phyloP scores from a whole-genome alignment of 2,329 filamentous ascomycete species.

The Lachnellula hyalina region DNA sequence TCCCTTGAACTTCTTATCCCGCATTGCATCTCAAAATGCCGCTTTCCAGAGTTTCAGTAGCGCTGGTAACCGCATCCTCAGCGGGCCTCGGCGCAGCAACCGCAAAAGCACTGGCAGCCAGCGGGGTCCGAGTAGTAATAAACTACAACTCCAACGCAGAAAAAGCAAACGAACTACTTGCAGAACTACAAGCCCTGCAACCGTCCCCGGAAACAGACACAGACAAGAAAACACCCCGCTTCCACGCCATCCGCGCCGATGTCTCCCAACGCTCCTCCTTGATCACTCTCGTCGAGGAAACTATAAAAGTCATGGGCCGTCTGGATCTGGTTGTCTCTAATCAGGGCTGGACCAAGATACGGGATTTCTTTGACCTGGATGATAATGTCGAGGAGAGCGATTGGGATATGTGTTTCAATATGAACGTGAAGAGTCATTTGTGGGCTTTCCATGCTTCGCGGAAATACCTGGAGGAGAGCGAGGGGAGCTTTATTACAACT shows the following conservation, averaged over 20 bases:
- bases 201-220: slow-evolving; percentile 24
- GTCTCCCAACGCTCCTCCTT: slow-evolving; percentile 56
- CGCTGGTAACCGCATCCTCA: slow-evolving; percentile 46
- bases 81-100: slow-evolving; percentile 68
- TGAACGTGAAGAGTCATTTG: slow-evolving; percentile 59
- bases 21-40: background rate
- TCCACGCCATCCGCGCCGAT: slow-evolving; percentile 59
- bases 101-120: slow-evolving; percentile 59
- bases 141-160: slow-evolving; percentile 63
- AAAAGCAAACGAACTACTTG: slow-evolving; percentile 53
- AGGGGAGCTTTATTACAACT: slow-evolving; percentile 59
- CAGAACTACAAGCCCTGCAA: slow-evolving; percentile 46
- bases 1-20: background rate
- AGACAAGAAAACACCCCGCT: slow-evolving; percentile 20
- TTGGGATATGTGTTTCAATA: slow-evolving; percentile 54
- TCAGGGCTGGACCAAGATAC: slow-evolving; percentile 51
- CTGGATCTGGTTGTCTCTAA: slow-evolving; percentile 78
- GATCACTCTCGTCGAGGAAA: slow-evolving; percentile 51
- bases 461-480: slow-evolving; percentile 47
- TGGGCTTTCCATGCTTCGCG: slow-evolving; percentile 54
- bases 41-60: slow-evolving; percentile 20
- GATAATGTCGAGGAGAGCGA: slow-evolving; percentile 52
- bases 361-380: slow-evolving; percentile 42
- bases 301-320: slow-evolving; percentile 56
- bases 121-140: slow-evolving; percentile 65